Evolutionary conservation across 2,329 filamentous ascomycete species (phyloP).

Genomic region (Curvularia spicifera): DNA sequence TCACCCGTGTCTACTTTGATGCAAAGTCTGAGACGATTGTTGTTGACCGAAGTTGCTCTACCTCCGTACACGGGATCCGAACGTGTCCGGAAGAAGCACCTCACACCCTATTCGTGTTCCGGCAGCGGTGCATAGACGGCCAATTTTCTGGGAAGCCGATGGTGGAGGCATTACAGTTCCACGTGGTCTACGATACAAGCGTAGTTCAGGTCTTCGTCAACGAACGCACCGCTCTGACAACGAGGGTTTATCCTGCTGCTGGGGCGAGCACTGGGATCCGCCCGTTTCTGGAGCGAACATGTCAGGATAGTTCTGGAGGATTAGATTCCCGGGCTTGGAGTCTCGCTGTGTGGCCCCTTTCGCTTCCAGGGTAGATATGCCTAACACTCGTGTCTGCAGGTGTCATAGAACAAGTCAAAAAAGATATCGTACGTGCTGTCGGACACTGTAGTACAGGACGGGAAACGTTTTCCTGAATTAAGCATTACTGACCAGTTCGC

Average conservation of each 20-base stretch:
- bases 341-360: not conserved
- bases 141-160: not conserved
- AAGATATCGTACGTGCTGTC: too few species aligned
- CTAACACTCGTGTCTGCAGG: not conserved
- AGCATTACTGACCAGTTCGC: too few species aligned
- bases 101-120: not conserved
- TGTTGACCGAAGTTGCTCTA: not conserved
- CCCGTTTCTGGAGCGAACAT: not conserved
- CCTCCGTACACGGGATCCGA: not conserved
- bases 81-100: not conserved
- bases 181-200: not conserved
- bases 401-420: not conserved
- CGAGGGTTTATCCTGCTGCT: not conserved
- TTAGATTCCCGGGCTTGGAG: not conserved
- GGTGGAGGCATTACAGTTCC: not conserved
- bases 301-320: not conserved
- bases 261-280: not conserved
- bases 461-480: too few species aligned
- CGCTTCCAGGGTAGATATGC: not conserved
- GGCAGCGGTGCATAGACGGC: not conserved
- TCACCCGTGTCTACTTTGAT: not conserved
- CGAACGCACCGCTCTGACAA: not conserved
- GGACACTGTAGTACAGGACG: too few species aligned
- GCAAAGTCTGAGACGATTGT: not conserved
- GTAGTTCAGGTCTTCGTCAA: not conserved